A percentile compares a stretch with the other conserved stretches of the same genome.
Conservation (phyloP, 2,329 filamentous ascomycete genomes). For the Aspergillus candidus region DNA sequence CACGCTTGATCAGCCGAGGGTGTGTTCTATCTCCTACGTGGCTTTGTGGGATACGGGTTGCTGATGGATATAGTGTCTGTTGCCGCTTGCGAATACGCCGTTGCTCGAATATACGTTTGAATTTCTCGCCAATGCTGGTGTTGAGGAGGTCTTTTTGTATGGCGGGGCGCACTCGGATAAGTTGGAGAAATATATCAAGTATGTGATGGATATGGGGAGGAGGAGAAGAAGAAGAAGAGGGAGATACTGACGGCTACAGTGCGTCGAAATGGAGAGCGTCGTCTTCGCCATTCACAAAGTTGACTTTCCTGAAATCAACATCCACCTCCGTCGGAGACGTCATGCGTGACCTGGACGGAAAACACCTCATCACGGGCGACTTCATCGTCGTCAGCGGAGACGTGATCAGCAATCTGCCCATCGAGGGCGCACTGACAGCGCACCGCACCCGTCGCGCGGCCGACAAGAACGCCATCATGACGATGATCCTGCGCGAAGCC, state of each 20-base stretch:
- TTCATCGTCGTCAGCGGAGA: constrained; percentile 92
- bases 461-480: constrained; percentile 97
- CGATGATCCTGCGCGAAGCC: constrained; percentile 77
- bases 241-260: constrained; percentile 24
- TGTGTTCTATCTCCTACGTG: constrained; percentile 41
- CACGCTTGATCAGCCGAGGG: constrained; percentile 79
- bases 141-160: constrained; percentile 92
- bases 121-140: constrained; percentile 88
- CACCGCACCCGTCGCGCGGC: constrained; percentile 74
- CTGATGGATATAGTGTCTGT: constrained; percentile 61
- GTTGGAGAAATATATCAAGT: constrained; percentile 78
- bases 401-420: constrained; percentile 78
- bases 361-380: constrained; percentile 78
- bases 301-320: constrained; percentile 82
- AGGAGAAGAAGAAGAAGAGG: neutral
- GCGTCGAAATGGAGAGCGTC: constrained; percentile 67
- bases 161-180: constrained; percentile 80
- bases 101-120: constrained; percentile 97
- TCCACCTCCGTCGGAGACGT: constrained; percentile 87
- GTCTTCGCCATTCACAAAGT: constrained; percentile 71
- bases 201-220: constrained; percentile 16
- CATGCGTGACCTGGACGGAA: constrained; percentile 84
- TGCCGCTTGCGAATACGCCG: constrained; percentile 87
- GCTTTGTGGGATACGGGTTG: constrained; percentile 2
- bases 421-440: constrained; percentile 70